Percentiles rank a stretch among this genome's conserved stretches.
phyloP scores from a whole-genome alignment of 208 protist genomes.

The Naegleria lovaniensis region DNA sequence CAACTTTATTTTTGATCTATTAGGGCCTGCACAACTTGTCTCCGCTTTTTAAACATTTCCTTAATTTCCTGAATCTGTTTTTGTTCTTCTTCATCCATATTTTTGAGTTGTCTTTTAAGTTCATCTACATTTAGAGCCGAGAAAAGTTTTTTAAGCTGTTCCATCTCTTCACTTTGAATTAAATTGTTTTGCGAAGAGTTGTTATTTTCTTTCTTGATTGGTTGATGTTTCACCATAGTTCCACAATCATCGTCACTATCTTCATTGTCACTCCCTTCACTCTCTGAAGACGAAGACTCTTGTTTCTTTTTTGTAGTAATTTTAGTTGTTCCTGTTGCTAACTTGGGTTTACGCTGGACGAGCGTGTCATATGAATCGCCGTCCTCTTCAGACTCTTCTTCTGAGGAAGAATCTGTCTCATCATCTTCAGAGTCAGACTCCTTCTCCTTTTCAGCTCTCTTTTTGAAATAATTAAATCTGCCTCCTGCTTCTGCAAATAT shows the following conservation, averaged over 20 bases:
- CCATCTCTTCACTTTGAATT: background rate
- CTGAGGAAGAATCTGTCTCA: background rate
- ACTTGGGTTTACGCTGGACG: background rate
- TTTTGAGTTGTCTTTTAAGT: background rate
- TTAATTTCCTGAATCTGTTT: background rate
- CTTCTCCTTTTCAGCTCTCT: background rate
- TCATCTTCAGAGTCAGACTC: background rate
- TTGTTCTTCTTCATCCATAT: constrained; percentile 9
- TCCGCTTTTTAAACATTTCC: background rate
- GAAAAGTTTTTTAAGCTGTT: background rate
- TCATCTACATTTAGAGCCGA: background rate
- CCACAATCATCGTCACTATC: background rate
- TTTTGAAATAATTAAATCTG: constrained; percentile 10
- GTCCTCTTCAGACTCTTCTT: background rate
- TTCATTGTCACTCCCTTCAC: background rate
- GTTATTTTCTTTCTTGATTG: background rate
- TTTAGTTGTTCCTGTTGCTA: background rate
- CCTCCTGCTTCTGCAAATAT: background rate
- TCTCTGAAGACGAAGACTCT: background rate
- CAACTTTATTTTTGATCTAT: constrained; percentile 4
- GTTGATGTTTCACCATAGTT: background rate
- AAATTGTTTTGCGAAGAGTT: background rate
- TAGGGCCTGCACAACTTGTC: background rate
- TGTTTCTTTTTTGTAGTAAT: background rate
- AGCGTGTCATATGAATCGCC: background rate